Base-by-base conservation (phyloP, 495 filamentous ascomycete genomes). In the Aspergillus incahuasiensis region DNA sequence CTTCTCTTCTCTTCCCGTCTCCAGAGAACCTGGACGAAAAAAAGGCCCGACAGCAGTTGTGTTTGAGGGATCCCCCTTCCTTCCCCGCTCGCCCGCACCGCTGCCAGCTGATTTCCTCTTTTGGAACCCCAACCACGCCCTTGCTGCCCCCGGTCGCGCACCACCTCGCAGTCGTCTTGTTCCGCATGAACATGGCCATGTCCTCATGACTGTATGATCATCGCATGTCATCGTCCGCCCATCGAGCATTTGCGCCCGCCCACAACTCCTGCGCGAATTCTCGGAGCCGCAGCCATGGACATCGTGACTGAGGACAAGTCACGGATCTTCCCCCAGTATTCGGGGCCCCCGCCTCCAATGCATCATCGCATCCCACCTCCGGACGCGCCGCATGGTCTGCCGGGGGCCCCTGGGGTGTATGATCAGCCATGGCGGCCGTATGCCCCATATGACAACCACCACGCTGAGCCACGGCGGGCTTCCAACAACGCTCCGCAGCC, bases 371-470 rank as follows among this genome's bases (percentile, higher is more conserved):
- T 70, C 45, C 69, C 70, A 9, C 68, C 61, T 15, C 61, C 63
- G 44, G 68, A 72, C 19, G 66, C 58, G 52, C 61, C 56, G 35
- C 65, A 66, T 59, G 58, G 55, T 41, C 64, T 62, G 19, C 60
- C 69, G 6, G 48, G 54, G 39, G 53, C 63, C 52, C 67, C 69
- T 53, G 60, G 57, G 6, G 18, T 68, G 24, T 73, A 72, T 45
- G 72, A 73, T 11, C 63, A 62, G 32, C 56, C 64, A 49, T 75
- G 72, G 70, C 72, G 69, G 28, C 56, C 59, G 58, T 71, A 68
- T 45, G 61, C 71, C 0, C 22, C 66, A 9, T 73, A 64, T 55
- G 73, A 74, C 16, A 43, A 38, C 12, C 68, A 70, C 48, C 54
- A 56, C 43, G 57, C 66, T 12, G 71, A 74, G 25, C 61, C 66